Evolutionary conservation across 1,139 yeast species (phyloP).

Genomic region (Kodamaea sp.): DNA sequence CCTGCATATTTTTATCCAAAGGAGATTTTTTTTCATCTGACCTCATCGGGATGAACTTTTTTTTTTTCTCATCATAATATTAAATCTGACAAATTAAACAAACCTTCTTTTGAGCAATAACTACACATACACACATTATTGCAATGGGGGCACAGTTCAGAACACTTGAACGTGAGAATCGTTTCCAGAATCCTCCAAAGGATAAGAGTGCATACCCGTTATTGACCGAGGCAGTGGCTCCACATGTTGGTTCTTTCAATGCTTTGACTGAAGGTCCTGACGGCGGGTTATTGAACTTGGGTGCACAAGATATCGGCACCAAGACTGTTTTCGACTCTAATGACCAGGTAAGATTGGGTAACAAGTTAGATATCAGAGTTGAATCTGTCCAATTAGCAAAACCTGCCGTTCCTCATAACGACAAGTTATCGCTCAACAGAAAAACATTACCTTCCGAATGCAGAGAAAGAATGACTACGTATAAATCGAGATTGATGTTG

Average conservation of each 20-base stretch:
- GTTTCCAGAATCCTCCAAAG: constrained; percentile 86
- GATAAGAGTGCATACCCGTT: constrained; percentile 80
- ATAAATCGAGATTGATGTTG: constrained; percentile 69
- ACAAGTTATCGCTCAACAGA: constrained; percentile 76
- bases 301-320: constrained; percentile 83
- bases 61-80: no score
- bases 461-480: constrained; percentile 82
- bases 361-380: constrained; percentile 73
- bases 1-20: neutral
- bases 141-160: constrained; percentile 56
- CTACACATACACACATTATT: no score
- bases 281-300: constrained; percentile 82
- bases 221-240: constrained; percentile 83
- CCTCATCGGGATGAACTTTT: constrained; percentile 8
- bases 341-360: constrained; percentile 68
- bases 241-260: constrained; percentile 94
- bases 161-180: constrained; percentile 82
- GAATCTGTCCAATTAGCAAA: constrained; percentile 84
- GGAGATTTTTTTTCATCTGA: constrained; percentile 7
- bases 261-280: constrained; percentile 85
- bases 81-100: no score
- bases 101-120: no score
- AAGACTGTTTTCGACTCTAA: constrained; percentile 81
- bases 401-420: constrained; percentile 71
- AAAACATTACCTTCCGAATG: constrained; percentile 84